Conservation (phyloP, 1,284 basidiomycete genomes). For the Pseudozyma tsukubaensis region DNA sequence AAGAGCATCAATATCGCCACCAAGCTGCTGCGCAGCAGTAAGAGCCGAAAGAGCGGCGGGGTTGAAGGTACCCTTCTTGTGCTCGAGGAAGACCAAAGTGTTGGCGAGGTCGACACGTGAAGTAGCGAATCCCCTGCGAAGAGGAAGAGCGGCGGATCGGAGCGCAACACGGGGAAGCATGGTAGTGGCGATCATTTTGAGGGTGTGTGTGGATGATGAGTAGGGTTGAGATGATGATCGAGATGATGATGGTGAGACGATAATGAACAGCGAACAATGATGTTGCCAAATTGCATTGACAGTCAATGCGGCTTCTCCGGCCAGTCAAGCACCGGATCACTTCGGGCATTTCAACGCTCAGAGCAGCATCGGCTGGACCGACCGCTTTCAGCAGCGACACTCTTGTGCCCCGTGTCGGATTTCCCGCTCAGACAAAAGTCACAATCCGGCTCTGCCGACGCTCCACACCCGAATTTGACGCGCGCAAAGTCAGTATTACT, state of each 20-base stretch:
- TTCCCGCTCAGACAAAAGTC: too few species aligned
- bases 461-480: conserved; percentile 20
- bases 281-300: not conserved
- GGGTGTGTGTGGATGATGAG: not conserved
- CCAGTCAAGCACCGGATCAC: conserved; percentile 16
- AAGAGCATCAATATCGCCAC: conserved; percentile 87
- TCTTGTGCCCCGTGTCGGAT: not conserved
- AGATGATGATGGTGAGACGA: not conserved
- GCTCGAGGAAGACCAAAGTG: conserved; percentile 87
- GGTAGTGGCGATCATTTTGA: conserved; percentile 50
- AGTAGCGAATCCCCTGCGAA: conserved; percentile 55
- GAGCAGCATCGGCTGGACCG: not conserved
- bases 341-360: not conserved
- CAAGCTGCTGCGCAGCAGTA: conserved; percentile 84
- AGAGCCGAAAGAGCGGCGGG: conserved; percentile 87
- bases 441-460: conserved; percentile 32
- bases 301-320: too few species aligned
- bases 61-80: conserved; percentile 83
- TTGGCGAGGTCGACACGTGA: conserved; percentile 65
- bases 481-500: conserved; percentile 27
- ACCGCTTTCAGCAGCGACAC: conserved; percentile 23
- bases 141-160: conserved; percentile 30
- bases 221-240: conserved; percentile 3
- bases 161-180: conserved; percentile 36
- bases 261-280: not conserved